Conservation (phyloP, 2,329 filamentous ascomycete genomes). For the Exophiala viscosa region DNA sequence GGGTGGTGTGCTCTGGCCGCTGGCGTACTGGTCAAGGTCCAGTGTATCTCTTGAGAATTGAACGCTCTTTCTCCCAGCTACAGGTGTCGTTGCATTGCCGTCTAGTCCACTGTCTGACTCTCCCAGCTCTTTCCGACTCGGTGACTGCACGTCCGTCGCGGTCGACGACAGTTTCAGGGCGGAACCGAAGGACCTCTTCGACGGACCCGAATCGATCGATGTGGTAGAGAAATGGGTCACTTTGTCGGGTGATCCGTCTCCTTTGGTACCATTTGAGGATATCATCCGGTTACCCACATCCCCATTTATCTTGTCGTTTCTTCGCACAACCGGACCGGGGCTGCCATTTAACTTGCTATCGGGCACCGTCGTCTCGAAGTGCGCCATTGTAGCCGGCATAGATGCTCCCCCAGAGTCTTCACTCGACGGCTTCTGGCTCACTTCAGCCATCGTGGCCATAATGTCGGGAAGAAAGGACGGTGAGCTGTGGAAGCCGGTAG, state of each 20-base stretch:
- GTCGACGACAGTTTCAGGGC: conserved; percentile 1
- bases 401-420: not conserved
- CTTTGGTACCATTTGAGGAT: conserved; percentile 4
- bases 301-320: conserved; percentile 1
- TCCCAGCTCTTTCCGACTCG: conserved; percentile 6
- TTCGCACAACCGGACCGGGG: conserved; percentile 18
- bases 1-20: conserved; percentile 56
- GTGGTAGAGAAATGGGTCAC: conserved; percentile 9
- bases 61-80: conserved; percentile 52
- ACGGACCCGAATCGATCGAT: conserved; percentile 6
- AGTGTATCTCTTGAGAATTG: conserved; percentile 65
- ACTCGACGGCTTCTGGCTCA: not conserved
- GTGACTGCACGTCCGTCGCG: conserved; percentile 10
- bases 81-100: conserved; percentile 10
- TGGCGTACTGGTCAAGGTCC: conserved; percentile 46
- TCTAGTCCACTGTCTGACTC: conserved; percentile 13
- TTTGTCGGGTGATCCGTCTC: conserved; percentile 17
- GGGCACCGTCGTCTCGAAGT: conserved; percentile 5
- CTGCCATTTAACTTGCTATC: conserved; percentile 11
- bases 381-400: not conserved
- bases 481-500: not conserved
- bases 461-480: not conserved
- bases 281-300: not conserved
- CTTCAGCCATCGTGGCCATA: conserved; percentile 15
- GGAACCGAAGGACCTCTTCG: conserved; percentile 12